Percentiles rank a stretch among this genome's conserved stretches.
Conservation (phyloP, 108 stramenopile species). For the Nitzschia sp. region DNA sequence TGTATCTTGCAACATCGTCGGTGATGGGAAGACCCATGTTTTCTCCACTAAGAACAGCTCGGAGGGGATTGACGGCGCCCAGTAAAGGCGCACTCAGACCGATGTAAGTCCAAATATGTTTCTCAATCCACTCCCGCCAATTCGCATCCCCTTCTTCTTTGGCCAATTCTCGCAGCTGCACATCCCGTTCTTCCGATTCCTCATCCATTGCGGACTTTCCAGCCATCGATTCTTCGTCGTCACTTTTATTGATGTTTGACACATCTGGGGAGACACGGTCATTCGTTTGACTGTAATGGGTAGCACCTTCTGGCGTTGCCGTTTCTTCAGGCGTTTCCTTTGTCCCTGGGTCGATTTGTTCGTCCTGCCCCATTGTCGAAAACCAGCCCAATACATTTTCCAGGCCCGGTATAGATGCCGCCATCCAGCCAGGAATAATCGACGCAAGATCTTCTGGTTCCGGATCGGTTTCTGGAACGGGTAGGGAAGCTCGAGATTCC, state of each 20-base stretch:
- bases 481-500: not conserved
- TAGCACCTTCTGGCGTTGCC: not conserved
- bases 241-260: not conserved
- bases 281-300: not conserved
- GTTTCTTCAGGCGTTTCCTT: not conserved
- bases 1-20: constrained; percentile 67
- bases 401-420: constrained; percentile 22
- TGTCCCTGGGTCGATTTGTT: not conserved
- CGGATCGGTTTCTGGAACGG: not conserved
- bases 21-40: constrained; percentile 89
- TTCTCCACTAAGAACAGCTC: constrained; percentile 83
- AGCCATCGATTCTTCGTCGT: constrained; percentile 8
- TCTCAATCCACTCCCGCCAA: constrained; percentile 80
- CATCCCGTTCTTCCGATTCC: constrained; percentile 30
- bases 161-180: constrained; percentile 69
- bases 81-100: constrained; percentile 79
- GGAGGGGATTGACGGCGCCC: constrained; percentile 84
- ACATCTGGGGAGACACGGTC: not conserved
- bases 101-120: constrained; percentile 83
- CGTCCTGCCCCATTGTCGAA: not conserved
- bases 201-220: not conserved
- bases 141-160: constrained; percentile 73
- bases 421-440: constrained; percentile 37
- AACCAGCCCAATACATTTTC: constrained; percentile 34
- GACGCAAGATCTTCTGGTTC: not conserved